Base-by-base conservation (phyloP, 1,284 basidiomycete genomes). In the Xerocomus nothofagi region DNA sequence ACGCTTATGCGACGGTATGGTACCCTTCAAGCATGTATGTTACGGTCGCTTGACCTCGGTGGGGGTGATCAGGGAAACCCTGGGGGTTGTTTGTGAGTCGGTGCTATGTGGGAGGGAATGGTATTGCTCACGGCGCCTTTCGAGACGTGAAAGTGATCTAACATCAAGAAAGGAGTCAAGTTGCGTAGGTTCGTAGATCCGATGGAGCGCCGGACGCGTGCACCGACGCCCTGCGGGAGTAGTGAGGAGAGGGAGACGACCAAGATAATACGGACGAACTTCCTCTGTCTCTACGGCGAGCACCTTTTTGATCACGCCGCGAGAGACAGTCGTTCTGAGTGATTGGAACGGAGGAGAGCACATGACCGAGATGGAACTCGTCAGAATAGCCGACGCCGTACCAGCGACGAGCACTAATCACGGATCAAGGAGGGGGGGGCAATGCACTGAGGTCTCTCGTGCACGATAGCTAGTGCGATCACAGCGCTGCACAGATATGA, bases 21-120 rank as follows among this genome's bases (percentile, higher is more conserved):
- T 64, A 82, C 75, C 95, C 95, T 67, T 92, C 77, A 0, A 95
- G 75, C 81, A 97, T 88, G 67, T 95, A 96, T 0, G 93, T 95
- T 1, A 90, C 84, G 2, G 87, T 93, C 2, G 87, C 86, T 69
- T 93, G 91, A 4, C 93, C 94, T 27, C 93, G 78, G 67, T 96
- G 93, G 2, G 93, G 91, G 59, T 96, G 93, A 64, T 96, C 91
- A 24, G 85, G 84, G 58, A 89, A 89, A 15, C 81, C 74, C 81
- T 83, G 53, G 57, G 53, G 33, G 14, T 2, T n/a, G 4, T 14
- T 12, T 21, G 40, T 36, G 34, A 37, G 34, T 44, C 7, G 33
- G n/a, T 20, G 20, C 4, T 20, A 10, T 10, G 30, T 15, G 23
- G 26, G 8, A 31, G 30, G 21, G 21, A 12, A 15, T n/a, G 17